Evolutionary conservation across 2,329 filamentous ascomycete genomes (phyloP).

Genomic region (Diaporthe australafricana): DNA sequence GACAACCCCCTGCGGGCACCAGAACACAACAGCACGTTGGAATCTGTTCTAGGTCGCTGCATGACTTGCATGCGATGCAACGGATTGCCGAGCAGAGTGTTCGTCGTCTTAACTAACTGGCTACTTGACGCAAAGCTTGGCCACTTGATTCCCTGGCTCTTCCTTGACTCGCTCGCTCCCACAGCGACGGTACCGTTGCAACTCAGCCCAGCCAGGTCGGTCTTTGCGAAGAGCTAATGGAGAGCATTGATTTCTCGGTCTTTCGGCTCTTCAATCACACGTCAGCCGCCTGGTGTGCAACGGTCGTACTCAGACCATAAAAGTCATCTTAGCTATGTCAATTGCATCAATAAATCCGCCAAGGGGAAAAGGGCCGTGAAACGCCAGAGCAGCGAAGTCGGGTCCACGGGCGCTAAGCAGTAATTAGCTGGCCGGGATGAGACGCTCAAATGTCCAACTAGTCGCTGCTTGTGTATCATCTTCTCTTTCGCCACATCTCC

Average conservation of each 20-base stretch:
- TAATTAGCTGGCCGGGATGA: background rate
- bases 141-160: background rate
- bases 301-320: too few species aligned
- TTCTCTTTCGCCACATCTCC: background rate
- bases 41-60: background rate
- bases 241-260: too few species aligned
- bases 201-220: background rate
- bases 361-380: too few species aligned
- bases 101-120: background rate
- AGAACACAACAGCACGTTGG: background rate
- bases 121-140: slow-evolving; percentile 23
- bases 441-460: background rate
- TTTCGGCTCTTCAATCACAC: background rate
- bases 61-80: background rate
- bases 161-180: background rate
- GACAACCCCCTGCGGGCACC: slow-evolving; percentile 11
- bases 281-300: background rate
- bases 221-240: background rate
- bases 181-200: background rate
- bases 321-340: too few species aligned
- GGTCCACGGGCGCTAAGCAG: too few species aligned
- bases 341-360: too few species aligned
- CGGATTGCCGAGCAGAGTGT: slow-evolving; percentile 14
- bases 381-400: too few species aligned
- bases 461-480: too few species aligned